Conservation (phyloP, 2,329 filamentous ascomycete genomes). For the Verticillium klebahnii region DNA sequence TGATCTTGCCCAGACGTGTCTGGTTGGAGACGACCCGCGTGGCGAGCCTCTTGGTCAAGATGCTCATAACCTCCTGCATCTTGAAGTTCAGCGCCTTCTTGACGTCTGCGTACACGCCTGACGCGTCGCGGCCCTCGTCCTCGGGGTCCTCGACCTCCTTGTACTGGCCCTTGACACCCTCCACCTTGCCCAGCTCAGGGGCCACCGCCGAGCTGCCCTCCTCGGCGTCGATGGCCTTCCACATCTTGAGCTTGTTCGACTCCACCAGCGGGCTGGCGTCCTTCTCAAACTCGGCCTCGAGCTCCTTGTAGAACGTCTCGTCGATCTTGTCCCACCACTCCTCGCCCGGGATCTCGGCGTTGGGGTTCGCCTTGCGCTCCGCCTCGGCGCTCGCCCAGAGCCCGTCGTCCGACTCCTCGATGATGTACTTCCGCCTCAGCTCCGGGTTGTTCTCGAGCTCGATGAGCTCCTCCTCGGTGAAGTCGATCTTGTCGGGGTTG, state of each 20-base stretch:
- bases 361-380: conserved; percentile 10
- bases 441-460: conserved; percentile 35
- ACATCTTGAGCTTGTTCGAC: conserved; percentile 29
- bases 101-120: conserved; percentile 44
- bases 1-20: conserved; percentile 92
- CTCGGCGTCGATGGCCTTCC: conserved; percentile 20
- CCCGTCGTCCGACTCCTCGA: conserved; percentile 13
- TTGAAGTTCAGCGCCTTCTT: conserved; percentile 52
- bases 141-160: conserved; percentile 42
- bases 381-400: not conserved
- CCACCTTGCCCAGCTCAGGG: conserved; percentile 46
- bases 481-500: conserved; percentile 47
- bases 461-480: conserved; percentile 44
- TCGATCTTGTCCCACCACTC: conserved; percentile 14
- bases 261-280: conserved; percentile 19
- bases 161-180: conserved; percentile 48
- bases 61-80: conserved; percentile 43
- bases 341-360: conserved; percentile 6
- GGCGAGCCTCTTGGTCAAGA: conserved; percentile 71
- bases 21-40: conserved; percentile 77
- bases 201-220: conserved; percentile 39
- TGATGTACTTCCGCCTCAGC: conserved; percentile 30
- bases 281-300: conserved; percentile 16
- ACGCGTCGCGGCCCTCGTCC: conserved; percentile 46
- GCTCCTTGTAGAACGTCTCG: conserved; percentile 18